phyloP scores from a whole-genome alignment of 768 basidiomycete genomes.

The Suillus variegatus region DNA sequence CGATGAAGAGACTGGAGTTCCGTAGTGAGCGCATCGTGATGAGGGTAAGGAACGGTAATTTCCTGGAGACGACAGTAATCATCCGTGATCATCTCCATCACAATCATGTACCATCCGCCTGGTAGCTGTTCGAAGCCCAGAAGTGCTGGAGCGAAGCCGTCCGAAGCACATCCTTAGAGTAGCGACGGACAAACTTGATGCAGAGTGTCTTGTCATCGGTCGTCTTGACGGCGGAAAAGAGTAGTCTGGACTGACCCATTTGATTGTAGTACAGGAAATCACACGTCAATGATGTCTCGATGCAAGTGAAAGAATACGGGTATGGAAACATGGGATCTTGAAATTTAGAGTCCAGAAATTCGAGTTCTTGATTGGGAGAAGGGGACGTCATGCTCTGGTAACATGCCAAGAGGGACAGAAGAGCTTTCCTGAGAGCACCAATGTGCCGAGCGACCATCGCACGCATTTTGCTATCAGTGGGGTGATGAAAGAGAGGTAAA shows the following conservation, averaged over 20 bases:
- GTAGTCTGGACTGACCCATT: not conserved
- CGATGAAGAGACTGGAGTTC: slow-evolving; percentile 13
- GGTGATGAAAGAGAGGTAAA: slow-evolving; percentile 26
- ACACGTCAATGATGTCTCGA: not conserved
- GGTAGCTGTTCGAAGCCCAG: slow-evolving; percentile 24
- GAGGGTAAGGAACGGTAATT: not conserved
- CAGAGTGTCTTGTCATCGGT: not conserved
- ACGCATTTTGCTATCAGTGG: slow-evolving; percentile 19
- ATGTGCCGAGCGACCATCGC: slow-evolving; percentile 20
- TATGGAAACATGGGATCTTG: not conserved
- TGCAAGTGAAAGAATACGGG: not conserved
- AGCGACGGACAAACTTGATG: slow-evolving; percentile 18
- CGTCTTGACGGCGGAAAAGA: not conserved
- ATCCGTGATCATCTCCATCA: slow-evolving; percentile 24
- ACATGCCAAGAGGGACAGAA: slow-evolving; percentile 22
- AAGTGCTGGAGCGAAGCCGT: slow-evolving; percentile 22
- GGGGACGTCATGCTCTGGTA: slow-evolving; percentile 11
- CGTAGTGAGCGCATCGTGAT: not conserved
- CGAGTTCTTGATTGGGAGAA: not conserved
- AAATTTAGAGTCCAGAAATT: not conserved
- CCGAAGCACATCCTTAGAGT: slow-evolving; percentile 19
- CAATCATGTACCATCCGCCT: slow-evolving; percentile 15
- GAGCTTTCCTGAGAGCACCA: slow-evolving; percentile 27
- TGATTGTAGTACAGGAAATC: not conserved
- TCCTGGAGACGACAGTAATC: slow-evolving; percentile 4